Evolutionary conservation across 2,329 filamentous ascomycete genomes (phyloP), one percentile per base, ranked within the genome.

Genomic region (Fusarium pininemorale): DNA sequence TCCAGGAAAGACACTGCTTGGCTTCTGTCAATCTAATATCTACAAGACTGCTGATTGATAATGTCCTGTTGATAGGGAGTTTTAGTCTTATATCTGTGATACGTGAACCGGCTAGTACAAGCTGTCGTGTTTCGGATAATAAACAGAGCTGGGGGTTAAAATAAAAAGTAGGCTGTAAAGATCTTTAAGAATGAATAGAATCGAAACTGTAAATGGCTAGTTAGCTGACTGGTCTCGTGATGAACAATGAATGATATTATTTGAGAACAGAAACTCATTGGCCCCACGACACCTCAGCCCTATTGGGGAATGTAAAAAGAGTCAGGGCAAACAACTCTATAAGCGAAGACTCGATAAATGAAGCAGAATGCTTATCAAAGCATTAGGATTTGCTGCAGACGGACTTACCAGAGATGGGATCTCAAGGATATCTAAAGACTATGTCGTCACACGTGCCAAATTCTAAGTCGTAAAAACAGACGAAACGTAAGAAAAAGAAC

Each of bases 401-500:
- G 66, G 32, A 77, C 74, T 73, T 57, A 75, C 76, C 66, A 67
- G 72, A 77, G 75, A 75, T 74, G 72, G 78, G 65, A 76, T 77
- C 69, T 78, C 74, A 65, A 70, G 70, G 69, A 74, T 76, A 72
- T 80, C 78, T 79, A 79, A 77, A 59, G 72, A 67, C 58, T 74
- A 70, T 68, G 72, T 69, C 76, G 73, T 78, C 59, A 75, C 70
- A 75, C 73, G 75, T 72, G 73, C 75, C 69, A 77, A 77, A 69
- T 70, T 79, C 77, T 79, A 79, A 65, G 69, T 77, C 76, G 76
- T 75, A 59, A 75, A 78, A 76, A 72, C 68, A 73, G 70, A 71
- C 66, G 64, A 73, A 75, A 69, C 60, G 75, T 59, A 73, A 66
- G 60, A 64, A 69, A 69, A 72, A 66, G 70, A 67, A 66, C 62